Evolutionary conservation across 257 asterid genomes (phyloP).

Genomic region (Buddleja alternifolia): DNA sequence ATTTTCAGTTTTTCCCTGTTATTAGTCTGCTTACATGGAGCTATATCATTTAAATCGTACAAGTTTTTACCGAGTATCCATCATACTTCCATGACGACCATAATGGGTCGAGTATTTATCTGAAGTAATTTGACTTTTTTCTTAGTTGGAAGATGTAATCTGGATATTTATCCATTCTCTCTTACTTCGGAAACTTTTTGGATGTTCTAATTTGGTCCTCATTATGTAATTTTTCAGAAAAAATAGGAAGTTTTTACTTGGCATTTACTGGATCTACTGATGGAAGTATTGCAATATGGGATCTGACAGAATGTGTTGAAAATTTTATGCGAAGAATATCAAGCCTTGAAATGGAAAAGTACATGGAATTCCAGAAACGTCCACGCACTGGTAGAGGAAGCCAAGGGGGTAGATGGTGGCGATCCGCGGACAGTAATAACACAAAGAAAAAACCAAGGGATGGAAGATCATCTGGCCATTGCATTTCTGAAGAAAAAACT

Average conservation of each 20-base stretch:
- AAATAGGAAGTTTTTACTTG: conserved; percentile 54
- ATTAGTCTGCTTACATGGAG: background rate
- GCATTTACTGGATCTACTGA: conserved; percentile 87
- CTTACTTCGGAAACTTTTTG: conserved; percentile 4
- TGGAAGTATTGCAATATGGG: conserved; percentile 92
- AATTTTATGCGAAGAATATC: conserved; percentile 66
- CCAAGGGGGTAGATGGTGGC: conserved; percentile 95
- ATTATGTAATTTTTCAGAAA: conserved; percentile 42
- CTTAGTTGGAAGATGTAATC: conserved; percentile 9
- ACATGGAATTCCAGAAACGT: conserved; percentile 70
- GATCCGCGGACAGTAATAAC: conserved; percentile 47
- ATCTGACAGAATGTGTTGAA: conserved; percentile 73
- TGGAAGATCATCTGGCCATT: conserved; percentile 25
- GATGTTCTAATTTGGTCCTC: conserved; percentile 24
- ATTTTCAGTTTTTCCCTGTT: conserved; percentile 1
- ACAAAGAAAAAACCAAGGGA: conserved; percentile 45
- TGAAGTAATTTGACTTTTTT: conserved; percentile 19
- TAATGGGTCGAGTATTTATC: conserved; percentile 1
- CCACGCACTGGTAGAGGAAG: conserved; percentile 99
- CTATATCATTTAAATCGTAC: background rate
- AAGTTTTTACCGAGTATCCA: background rate
- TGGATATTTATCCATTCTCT: background rate
- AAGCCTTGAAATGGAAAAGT: conserved; percentile 55
- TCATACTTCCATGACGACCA: background rate
- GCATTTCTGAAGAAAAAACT: conserved; percentile 30